Base-by-base conservation (phyloP, 148 eudicot species). In the Persicaria maculosa region DNA sequence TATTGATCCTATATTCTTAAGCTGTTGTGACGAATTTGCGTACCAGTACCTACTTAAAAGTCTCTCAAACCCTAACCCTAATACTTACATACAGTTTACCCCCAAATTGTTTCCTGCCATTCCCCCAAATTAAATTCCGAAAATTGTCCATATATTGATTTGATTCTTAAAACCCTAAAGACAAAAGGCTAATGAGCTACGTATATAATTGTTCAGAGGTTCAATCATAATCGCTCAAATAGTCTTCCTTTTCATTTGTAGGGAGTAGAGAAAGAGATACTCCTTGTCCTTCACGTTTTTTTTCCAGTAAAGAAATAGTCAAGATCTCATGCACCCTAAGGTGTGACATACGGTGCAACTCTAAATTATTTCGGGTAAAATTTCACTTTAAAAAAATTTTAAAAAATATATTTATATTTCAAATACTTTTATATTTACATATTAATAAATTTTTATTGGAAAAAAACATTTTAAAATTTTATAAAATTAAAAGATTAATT, bases 1-100 rank as follows among this genome's bases (percentile, higher is more conserved):
- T 31, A 45, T 54, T 73, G n/a, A n/a, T n/a, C 75, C 70, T 50
- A 54, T 75, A 46, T 74, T 31, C 80, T 75, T 81, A 71, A 74
- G 81, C 77, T 78, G 69, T n/a, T 70, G 74, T 43, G 71, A 79
- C 36, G 81, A 74, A 69, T 79, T 58, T 71, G 77, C 62, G 69
- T 68, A 58, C 77, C 72, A 73, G 46, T 65, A 40, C 70, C 70
- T 65, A 65, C 70, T 12, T 7, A 65, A 65, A 3, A 17, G 15
- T 2, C 7, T 47, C 72, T 47, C 10, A 15, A 77, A 57, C 64
- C 75, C 76, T 77, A 72, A 71, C 80, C 76, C 76, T 72, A 77
- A 22, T 46, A 31, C 40, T 31, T 31, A 1, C 0, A 3, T 31
- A 1, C 40, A 31, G 43, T 65, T 65, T 65, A 25, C 22, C 12